Evolutionary conservation across 2,329 filamentous ascomycete genomes (phyloP).

Genomic region (Massarina eburnea): DNA sequence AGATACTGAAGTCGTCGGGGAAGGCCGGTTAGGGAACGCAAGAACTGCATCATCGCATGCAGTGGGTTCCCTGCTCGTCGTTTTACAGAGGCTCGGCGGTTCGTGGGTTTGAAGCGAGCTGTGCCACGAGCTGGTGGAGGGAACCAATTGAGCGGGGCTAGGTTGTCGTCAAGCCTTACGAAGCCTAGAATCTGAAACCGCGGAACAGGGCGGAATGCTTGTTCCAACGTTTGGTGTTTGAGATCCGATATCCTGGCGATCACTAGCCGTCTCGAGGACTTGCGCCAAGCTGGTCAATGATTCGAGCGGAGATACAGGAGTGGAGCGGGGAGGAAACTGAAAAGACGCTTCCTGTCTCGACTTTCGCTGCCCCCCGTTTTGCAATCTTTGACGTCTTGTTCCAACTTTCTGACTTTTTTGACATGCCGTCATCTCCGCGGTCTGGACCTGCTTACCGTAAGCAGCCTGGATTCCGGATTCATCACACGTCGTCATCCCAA

Average conservation of each 20-base stretch:
- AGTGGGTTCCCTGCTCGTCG: not conserved
- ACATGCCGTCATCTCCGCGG: not conserved
- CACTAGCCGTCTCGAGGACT: slow-evolving; percentile 4
- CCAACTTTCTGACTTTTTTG: too few relatives aligned
- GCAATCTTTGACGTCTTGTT: not conserved
- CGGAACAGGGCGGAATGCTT: not conserved
- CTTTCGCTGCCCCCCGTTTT: not conserved
- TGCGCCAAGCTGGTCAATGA: slow-evolving; percentile 9
- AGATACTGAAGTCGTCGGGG: not conserved
- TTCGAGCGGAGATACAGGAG: slow-evolving; percentile 3
- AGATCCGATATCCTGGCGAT: not conserved
- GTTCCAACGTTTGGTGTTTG: slow-evolving; percentile 9
- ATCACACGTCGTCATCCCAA: not conserved
- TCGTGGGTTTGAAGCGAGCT: not conserved
- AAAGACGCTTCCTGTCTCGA: not conserved
- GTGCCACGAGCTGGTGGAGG: not conserved
- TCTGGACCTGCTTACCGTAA: too few relatives aligned
- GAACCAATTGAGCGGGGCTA: not conserved
- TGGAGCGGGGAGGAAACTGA: not conserved
- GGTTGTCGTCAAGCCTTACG: not conserved
- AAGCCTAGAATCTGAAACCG: not conserved
- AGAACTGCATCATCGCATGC: too few relatives aligned
- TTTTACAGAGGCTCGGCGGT: slow-evolving; percentile 1
- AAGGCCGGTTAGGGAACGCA: too few relatives aligned
- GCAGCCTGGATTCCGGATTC: not conserved